Evolutionary conservation across 441 rosid genomes (phyloP), one percentile per base, ranked within the genome.

Genomic region (Gossypium davidsonii): DNA sequence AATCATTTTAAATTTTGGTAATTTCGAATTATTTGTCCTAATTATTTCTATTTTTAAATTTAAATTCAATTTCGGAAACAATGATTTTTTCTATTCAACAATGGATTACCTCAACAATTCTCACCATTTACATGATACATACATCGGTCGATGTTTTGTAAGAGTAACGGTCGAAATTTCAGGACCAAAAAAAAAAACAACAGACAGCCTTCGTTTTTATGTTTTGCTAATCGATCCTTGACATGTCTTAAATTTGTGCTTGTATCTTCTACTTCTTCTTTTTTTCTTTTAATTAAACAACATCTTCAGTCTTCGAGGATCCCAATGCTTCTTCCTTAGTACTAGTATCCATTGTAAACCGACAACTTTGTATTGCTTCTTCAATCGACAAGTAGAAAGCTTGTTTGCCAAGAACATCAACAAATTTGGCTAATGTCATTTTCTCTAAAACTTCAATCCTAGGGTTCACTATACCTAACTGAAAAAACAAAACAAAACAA

Each of bases 401-500:
- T 46, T 87, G 90, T 72, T 81, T 91, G 21, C 97, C 96, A 14
- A 86, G 58, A 48, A 62, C 74, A 58, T 90, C 93, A 1, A 80
- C 76, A 48, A 94, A 86, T 7, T 85, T 73, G 0, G 98, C 76
- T 59, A 83, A 72, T 42, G 83, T 87, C 95, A 94, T 77, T 86
- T 94, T 94, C 79, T 94, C 98, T 75, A 91, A 59, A 1, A 94
- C 93, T 17, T 83, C 96, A 10, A 81, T 49, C 74, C 97, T 85
- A 7, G 98, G 97, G 60, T 94, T 91, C 70, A 94, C 77, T 58
- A 94, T 72, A 72, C 79, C 80, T 81, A 90, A 60, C 98, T 93
- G 81, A 73, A 71, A 71, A 60, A 11, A 8, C 1, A 23, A 11
- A 11, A 8, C 1, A 23, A 11, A 31, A 37, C 42, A 37, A 37